phyloP scores from a whole-genome alignment of 1,284 basidiomycete genomes.

The Schizopora paradoxa region DNA sequence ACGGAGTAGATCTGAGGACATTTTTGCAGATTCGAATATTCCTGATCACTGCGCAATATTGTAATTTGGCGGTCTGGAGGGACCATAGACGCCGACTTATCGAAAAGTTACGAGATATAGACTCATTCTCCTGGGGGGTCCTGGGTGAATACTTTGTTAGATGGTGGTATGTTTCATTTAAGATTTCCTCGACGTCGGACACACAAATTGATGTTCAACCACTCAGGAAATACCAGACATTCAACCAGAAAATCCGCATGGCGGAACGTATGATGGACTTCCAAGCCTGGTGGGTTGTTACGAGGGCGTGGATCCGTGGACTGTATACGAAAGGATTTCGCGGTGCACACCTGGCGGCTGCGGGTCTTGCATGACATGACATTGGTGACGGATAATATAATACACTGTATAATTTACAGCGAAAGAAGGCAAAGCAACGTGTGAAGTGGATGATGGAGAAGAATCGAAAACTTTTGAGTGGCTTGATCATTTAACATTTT shows the following conservation, averaged over 20 bases:
- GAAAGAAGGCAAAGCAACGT: conserved; percentile 1
- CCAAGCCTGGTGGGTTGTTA: conserved; percentile 55
- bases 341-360: conserved; percentile 65
- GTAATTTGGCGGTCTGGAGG: conserved; percentile 78
- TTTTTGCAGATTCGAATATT: conserved; percentile 70
- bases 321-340: conserved; percentile 48
- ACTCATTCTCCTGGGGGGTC: conserved; percentile 47
- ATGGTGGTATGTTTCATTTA: conserved; percentile 54
- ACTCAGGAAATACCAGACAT: conserved; percentile 57
- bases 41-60: conserved; percentile 89
- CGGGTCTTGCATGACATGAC: conserved; percentile 49
- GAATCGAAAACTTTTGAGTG: neutral
- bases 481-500: conserved; percentile 25
- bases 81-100: conserved; percentile 62
- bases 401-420: neutral
- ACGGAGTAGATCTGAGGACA: conserved; percentile 3
- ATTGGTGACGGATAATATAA: neutral
- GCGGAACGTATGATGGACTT: conserved; percentile 64
- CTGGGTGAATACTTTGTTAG: conserved; percentile 49
- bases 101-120: conserved; percentile 42
- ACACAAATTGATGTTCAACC: conserved; percentile 15
- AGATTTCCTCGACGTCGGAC: conserved; percentile 7
- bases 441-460: conserved; percentile 8
- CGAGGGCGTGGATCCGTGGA: conserved; percentile 62
- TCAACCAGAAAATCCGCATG: conserved; percentile 45